phyloP scores from a whole-genome alignment of 805 yeast genomes.

The Zygoascus ofunaensis region DNA sequence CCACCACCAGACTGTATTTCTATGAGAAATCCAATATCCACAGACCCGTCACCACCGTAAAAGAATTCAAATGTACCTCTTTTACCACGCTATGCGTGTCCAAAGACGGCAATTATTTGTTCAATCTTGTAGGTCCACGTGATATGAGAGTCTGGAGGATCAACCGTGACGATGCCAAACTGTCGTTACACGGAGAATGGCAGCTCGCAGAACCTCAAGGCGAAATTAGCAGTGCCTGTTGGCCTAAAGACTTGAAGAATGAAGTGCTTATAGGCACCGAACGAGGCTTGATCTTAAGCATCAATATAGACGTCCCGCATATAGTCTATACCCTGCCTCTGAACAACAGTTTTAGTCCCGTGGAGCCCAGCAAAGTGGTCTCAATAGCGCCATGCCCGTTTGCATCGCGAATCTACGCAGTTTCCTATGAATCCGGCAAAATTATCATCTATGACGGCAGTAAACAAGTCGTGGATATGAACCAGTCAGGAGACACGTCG shows the following conservation, averaged over 20 bases:
- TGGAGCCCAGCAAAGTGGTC: background rate
- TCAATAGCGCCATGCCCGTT: background rate
- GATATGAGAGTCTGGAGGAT: background rate
- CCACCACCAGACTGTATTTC: background rate
- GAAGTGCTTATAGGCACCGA: background rate
- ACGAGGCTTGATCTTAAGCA: background rate
- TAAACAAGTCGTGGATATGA: background rate
- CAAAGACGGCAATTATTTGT: background rate
- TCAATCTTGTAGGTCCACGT: background rate
- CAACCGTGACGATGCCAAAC: background rate
- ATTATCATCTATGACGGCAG: slow-evolving; percentile 2
- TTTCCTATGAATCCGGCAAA: background rate
- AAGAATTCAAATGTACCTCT: slow-evolving; percentile 1
- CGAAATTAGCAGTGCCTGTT: background rate
- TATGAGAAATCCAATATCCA: background rate
- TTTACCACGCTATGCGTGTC: background rate
- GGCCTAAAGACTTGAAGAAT: background rate
- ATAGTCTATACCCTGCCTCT: background rate
- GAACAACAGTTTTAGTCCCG: background rate
- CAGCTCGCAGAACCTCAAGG: background rate
- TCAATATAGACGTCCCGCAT: background rate
- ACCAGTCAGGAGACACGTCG: background rate
- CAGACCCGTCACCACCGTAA: background rate
- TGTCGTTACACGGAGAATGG: background rate
- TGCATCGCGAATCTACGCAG: slow-evolving; percentile 1